A percentile compares a stretch with the other conserved stretches of the same genome.
Conservation (phyloP, 2,329 filamentous ascomycete genomes). For the Metarhizium anisopliae region DNA sequence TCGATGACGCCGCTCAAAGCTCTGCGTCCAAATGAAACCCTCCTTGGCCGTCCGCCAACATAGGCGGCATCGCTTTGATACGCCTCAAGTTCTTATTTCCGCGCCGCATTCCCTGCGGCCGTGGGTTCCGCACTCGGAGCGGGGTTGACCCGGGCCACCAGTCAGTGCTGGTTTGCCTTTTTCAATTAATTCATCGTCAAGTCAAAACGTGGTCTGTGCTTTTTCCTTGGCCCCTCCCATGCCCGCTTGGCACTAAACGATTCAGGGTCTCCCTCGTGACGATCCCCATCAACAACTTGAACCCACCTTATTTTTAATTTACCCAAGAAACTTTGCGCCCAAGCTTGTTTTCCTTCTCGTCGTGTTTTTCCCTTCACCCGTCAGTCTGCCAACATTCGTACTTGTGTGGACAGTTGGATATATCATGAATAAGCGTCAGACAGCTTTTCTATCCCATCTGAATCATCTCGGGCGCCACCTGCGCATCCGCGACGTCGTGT, state of each 20-base stretch:
- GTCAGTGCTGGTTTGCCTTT: background rate
- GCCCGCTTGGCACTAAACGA: background rate
- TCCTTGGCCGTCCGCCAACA: too few species aligned
- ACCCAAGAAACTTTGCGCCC: background rate
- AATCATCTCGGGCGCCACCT: constrained; percentile 1
- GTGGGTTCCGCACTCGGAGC: background rate
- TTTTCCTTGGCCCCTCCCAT: background rate
- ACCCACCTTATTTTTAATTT: background rate
- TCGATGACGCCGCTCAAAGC: too few species aligned
- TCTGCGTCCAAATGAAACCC: too few species aligned
- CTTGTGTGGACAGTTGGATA: background rate
- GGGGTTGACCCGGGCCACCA: background rate
- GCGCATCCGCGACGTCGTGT: background rate
- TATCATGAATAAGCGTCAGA: constrained; percentile 7
- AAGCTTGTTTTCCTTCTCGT: background rate
- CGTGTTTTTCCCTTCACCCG: background rate
- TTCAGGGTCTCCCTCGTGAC: background rate
- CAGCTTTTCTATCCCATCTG: background rate
- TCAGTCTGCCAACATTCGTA: background rate
- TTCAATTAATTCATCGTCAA: background rate
- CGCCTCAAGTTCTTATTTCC: background rate
- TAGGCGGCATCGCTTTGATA: background rate
- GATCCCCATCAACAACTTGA: background rate
- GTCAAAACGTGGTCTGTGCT: too few species aligned
- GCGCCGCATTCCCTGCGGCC: background rate